Base-by-base conservation (phyloP, 2,329 filamentous ascomycete genomes). In the Trichoderma hamatum region DNA sequence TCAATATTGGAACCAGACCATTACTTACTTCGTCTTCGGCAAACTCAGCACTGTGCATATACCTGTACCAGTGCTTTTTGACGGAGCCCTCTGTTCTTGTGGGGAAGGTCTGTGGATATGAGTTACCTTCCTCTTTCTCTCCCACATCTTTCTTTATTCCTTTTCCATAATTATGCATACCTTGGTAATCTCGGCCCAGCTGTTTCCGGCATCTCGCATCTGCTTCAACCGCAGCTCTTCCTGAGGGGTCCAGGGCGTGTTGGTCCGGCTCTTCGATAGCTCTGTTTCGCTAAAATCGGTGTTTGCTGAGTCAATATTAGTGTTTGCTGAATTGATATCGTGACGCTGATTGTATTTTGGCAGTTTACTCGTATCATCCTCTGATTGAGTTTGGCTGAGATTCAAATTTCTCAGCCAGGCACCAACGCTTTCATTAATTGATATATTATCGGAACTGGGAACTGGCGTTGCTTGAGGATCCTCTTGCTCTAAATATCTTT, bases 11-110 rank as follows among this genome's bases (percentile, higher is more conserved):
- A 3, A 11, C 19, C 21, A 30, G 73, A 74, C 24, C 4, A 2
- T n/a, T 71, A 81, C 83, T 79, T 86, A 96, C 93, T 89, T 97
- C 96, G 77, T 98, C 94, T 84, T 97, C 95, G 61, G 93, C 94
- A 79, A 99, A 98, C 78, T 98, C 96, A 73, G 96, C 96, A 79
- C 98, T 98, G 79, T 99, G 96, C 96, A 99, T 99, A 76, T 99
- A 96, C 92, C 98, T 98, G 82, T 99, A 98, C 95, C 96, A 99
- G 80, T 99, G 96, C 82, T 98, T 99, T 86, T 98, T 99, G 26
- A 99, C 96, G 76, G 94, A 97, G 9, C 96, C 96, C 82, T 99
- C 96, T 54, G 96, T 99, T 76, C 96, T 88, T 28, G 89, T 90
- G 13, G 96, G 95, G 78, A 99, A 99, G 2, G 92, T 94, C 92